Base-by-base conservation (phyloP, 2,329 filamentous ascomycete species). In the Aspergillus pseudotamarii region DNA sequence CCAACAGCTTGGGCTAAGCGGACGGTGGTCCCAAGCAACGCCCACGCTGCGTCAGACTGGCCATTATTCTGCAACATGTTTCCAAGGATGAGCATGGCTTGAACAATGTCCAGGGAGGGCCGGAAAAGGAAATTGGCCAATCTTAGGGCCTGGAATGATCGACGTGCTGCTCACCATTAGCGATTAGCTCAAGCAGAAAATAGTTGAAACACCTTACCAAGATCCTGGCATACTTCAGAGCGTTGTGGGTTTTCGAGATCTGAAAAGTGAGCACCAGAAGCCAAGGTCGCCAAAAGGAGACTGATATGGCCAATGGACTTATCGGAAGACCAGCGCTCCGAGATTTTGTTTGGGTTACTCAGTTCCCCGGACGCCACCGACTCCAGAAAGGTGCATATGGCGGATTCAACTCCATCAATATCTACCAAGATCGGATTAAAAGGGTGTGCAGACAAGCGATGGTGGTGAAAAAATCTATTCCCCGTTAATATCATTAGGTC, bases 111-210 rank as follows among this genome's bases (percentile, higher is more conserved):
- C 41, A 86, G 68, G 2, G 82, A 84, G 8, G 84, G 82, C 51
- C 84, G 81, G 2, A 85, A 86, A 1, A 87, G 74, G 68, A 87
- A 87, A 63, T 87, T 88, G 4, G 84, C 84, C 61, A 87, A 81
- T 1, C 85, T 82, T 3, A 87, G 76, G 64, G 85, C 86, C 65
- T 87, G 84, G 60, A 75, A 74, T 6, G 70, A 74, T 3, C 70
- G 68, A n/a, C 69, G 71, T 16, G 70, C 73, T 75, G 58, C 16
- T 9, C 4, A 26, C 5, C 11, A 32, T 43, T 19, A 51, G 43
- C 21, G 23, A 16, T 43, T 34, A 23, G 28, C 4, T 23, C 16
- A 51, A 36, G 11, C 30, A 21, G 10, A 36, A 36, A 3, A 23
- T 19, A 0, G 51, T 2, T 3, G 46, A 4, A 11, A 21, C n/a